Evolutionary conservation across 768 basidiomycete genomes (phyloP), one percentile per base, ranked within the genome.

Genomic region (Leucosporidium creatinivorum): DNA sequence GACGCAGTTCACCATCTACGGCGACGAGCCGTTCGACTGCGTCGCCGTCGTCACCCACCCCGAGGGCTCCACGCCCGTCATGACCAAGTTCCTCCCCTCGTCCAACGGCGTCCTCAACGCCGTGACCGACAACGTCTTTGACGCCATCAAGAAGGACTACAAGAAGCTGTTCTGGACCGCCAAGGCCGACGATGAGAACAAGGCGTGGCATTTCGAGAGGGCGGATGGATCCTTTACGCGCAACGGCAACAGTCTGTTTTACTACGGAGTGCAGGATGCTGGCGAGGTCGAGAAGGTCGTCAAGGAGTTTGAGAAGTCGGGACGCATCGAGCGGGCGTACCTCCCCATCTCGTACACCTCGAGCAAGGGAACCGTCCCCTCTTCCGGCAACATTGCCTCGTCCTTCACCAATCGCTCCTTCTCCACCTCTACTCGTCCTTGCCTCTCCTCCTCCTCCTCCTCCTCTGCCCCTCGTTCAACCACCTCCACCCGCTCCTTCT

Each of bases 191-290:
- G 94, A 98, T 77, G 94, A 98, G 80, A 93, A 96, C 79, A 86
- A 93, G 50, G 85, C 88, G 5, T 99, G 96, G 96, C 94, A 99
- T 80, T 99, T 97, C 75, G 94, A 99, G 81, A 86, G 93, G 63
- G 92, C 96, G 0, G 93, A 98, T 73, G 96, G 96, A 1, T 91
- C 89, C 79, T 99, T 99, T 81, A 94, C 93, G 23, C 84, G 96
- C 49, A 90, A 90, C 23, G 93, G 94, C 25, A 86, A 86, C 79
- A 93, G 87, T 75, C 79, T 99, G 76, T 98, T 96, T 84, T 99
- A 96, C 94, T 98, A 94, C 77, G 96, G 96, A 54, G 83, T 98
- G 31, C 87, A 88, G 69, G 90, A 93, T 74, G 86, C 94, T 31
- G 84, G 84, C 62, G 93, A 98, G 79, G 91, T 99, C 33, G 93